Conservation (phyloP, 2,329 filamentous ascomycete species). For the Blastomyces silverae region DNA sequence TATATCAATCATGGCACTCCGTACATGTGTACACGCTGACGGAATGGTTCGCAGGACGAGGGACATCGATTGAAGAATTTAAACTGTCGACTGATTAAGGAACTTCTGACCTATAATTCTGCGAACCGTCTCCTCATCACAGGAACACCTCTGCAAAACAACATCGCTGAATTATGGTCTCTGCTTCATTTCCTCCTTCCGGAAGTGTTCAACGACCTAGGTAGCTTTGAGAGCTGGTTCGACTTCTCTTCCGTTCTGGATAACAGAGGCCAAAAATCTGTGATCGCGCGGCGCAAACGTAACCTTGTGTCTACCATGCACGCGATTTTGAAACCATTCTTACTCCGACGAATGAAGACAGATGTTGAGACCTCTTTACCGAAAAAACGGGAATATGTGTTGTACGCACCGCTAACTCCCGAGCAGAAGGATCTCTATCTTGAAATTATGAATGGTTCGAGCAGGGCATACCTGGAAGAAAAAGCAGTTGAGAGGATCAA, state of each 20-base stretch:
- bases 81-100: slow-evolving; percentile 83
- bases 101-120: slow-evolving; percentile 80
- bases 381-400: slow-evolving; percentile 91
- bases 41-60: slow-evolving; percentile 58
- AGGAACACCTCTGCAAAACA: slow-evolving; percentile 91
- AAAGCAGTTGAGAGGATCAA: slow-evolving; percentile 47
- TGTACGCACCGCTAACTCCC: slow-evolving; percentile 85
- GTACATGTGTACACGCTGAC: slow-evolving; percentile 19
- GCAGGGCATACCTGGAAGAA: slow-evolving; percentile 44
- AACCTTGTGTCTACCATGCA: slow-evolving; percentile 83
- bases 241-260: slow-evolving; percentile 91
- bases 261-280: slow-evolving; percentile 67
- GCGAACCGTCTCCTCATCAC: slow-evolving; percentile 89
- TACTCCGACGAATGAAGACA: slow-evolving; percentile 81
- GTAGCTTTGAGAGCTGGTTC: slow-evolving; percentile 93
- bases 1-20: neutral
- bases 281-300: slow-evolving; percentile 70
- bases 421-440: slow-evolving; percentile 90
- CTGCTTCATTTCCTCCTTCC: slow-evolving; percentile 88
- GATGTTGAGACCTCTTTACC: slow-evolving; percentile 90
- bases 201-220: slow-evolving; percentile 85
- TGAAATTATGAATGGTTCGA: slow-evolving; percentile 73
- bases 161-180: slow-evolving; percentile 90
- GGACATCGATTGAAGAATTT: slow-evolving; percentile 97
- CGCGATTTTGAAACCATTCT: slow-evolving; percentile 81